These are phyloP conservation scores for Macrolepiota fuliginosa DNA, from an alignment of 768 basidiomycete species.

Conservation along the genomic window DNA sequence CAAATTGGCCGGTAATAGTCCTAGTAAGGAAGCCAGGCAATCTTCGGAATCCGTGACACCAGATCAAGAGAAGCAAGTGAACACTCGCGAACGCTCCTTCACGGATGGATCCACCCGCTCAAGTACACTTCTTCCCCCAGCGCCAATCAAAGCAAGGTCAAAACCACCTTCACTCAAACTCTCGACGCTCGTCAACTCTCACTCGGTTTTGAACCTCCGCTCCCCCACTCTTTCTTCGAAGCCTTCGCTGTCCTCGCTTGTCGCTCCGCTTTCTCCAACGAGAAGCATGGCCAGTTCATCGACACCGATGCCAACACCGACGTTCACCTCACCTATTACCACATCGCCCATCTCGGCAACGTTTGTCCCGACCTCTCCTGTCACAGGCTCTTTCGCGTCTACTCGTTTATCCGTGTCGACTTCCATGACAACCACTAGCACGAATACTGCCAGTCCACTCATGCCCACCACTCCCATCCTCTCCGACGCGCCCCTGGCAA, in stretches of 20 bases:
- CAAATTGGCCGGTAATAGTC: conserved; percentile 1
- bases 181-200: not conserved
- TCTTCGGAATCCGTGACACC: not conserved
- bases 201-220: not conserved
- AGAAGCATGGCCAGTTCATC: not conserved
- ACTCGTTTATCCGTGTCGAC: conserved; percentile 5
- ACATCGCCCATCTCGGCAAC: not conserved
- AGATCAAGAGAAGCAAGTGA: not conserved
- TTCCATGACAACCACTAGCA: conserved; percentile 9
- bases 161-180: conserved; percentile 10
- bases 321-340: not conserved
- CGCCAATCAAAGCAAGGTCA: not conserved
- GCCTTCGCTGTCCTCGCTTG: not conserved
- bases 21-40: not conserved
- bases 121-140: not conserved
- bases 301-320: not conserved
- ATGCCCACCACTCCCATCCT: conserved; percentile 6
- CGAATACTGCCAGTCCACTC: conserved; percentile 4
- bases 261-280: not conserved
- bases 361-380: not conserved
- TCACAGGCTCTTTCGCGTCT: not conserved
- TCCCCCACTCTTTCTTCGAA: conserved; percentile 6
- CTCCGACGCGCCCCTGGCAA: not conserved
- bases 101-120: conserved; percentile 1
- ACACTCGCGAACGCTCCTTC: not conserved